phyloP scores from a whole-genome alignment of 495 filamentous ascomycete species.

The Penicillium silybi region DNA sequence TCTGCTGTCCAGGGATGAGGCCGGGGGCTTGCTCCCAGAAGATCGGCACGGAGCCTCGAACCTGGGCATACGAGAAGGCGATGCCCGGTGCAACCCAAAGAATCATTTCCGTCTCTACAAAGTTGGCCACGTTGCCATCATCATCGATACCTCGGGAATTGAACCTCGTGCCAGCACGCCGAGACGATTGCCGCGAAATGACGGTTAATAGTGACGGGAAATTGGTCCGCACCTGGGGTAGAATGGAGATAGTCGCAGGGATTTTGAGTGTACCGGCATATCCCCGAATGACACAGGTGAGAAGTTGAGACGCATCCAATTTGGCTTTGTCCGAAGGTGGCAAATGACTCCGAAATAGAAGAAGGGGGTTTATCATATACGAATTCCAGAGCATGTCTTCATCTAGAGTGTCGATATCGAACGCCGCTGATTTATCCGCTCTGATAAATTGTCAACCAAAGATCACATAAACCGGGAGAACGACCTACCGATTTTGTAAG shows the following conservation, averaged over 20 bases:
- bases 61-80: conserved; percentile 90
- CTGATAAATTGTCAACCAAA: conserved; percentile 45
- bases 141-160: conserved; percentile 96
- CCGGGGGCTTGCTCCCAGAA: conserved; percentile 96
- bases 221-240: conserved; percentile 51
- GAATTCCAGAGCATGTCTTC: conserved; percentile 94
- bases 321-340: conserved; percentile 64
- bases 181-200: conserved; percentile 87
- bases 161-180: conserved; percentile 90
- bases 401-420: conserved; percentile 81
- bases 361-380: conserved; percentile 92
- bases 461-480: background rate
- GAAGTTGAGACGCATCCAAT: conserved; percentile 77
- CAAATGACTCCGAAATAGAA: conserved; percentile 80
- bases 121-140: conserved; percentile 95
- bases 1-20: conserved; percentile 88
- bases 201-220: conserved; percentile 79
- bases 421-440: conserved; percentile 49
- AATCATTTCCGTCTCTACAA: conserved; percentile 65
- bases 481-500: conserved; percentile 77
- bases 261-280: conserved; percentile 83
- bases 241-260: conserved; percentile 58
- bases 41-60: conserved; percentile 86
- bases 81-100: conserved; percentile 69
- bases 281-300: conserved; percentile 91